Conservation (phyloP, 1,284 basidiomycete species). For the Sanguinoderma infundibulare region DNA sequence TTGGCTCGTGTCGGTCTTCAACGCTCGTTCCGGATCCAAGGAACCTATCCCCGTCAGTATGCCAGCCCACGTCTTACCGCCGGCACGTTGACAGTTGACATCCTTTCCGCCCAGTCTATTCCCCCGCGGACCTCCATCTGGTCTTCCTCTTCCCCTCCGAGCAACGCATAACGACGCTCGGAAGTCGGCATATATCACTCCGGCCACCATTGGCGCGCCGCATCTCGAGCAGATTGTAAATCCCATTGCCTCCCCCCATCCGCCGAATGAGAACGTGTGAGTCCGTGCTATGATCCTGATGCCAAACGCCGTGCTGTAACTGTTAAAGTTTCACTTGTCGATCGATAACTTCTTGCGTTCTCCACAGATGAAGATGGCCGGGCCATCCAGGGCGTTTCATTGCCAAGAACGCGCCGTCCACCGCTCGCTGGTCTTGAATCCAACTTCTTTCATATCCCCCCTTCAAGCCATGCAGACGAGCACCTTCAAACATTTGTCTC, state of each 20-base stretch:
- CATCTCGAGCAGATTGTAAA: background rate
- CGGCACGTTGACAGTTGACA: background rate
- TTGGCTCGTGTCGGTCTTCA: background rate
- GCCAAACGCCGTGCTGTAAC: background rate
- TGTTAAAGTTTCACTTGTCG: slow-evolving; percentile 3
- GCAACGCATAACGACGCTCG: slow-evolving; percentile 1
- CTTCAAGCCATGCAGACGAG: background rate
- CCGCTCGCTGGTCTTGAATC: background rate
- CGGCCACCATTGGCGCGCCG: slow-evolving; percentile 1
- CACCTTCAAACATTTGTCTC: background rate
- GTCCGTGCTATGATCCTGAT: background rate
- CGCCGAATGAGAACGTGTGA: background rate
- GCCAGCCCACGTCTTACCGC: background rate
- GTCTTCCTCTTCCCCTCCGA: background rate
- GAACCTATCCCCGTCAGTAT: background rate
- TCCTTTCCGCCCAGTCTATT: background rate
- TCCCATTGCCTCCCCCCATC: background rate
- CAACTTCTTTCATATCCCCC: slow-evolving; percentile 13
- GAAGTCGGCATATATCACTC: slow-evolving; percentile 5
- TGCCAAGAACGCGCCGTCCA: background rate
- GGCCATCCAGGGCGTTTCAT: background rate
- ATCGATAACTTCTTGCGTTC: background rate
- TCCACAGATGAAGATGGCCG: background rate
- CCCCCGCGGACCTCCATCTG: background rate
- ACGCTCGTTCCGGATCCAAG: slow-evolving; percentile 1